Base-by-base conservation (phyloP, 2,329 filamentous ascomycete genomes). In the Cryoendolithus antarcticus region DNA sequence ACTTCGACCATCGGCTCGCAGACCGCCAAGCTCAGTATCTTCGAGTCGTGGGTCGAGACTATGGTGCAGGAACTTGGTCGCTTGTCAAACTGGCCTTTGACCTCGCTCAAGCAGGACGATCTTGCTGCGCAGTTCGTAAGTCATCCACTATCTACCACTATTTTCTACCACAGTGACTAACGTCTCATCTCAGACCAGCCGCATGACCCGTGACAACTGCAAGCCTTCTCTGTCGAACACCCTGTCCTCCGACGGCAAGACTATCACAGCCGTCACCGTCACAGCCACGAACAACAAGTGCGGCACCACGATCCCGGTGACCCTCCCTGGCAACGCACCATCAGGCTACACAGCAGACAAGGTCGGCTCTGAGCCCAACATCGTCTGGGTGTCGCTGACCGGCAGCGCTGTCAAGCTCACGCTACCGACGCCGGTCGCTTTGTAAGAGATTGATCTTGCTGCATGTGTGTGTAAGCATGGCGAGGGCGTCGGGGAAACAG, bases 1-100 rank as follows among this genome's bases (percentile, higher is more conserved):
- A 51, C 56, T 3, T 65, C 67, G 31, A 69, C 64, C 7, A 59
- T 75, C 35, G 72, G 72, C 40, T 62, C 64, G 9, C 58, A 65
- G 8, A 54, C 58, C 1, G 62, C 57, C 3, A 59, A 67, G 44
- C 62, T 68, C 39, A 72, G 71, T 1, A 63, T 77, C n/a, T 62
- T 75, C 44, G 70, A 74, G 55, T 67, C 66, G 5, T 77, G 73
- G 73, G 63, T 69, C 11, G 72, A 76, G 55, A 64, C 62, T 3
- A 55, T 72, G 15, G 63, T 69, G 2, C 62, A 69, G 46, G 73
- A 77, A 47, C 67, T 76, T 50, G 60, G 62, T 34, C 65, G 72
- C 31, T 61, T 77, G 46, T 65, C 62, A 27, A 53, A 61, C 29
- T 75, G 72, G 72, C 71, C 72, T 1, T 54, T 77, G 11, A 60